Evolutionary conservation across 2,329 filamentous ascomycete genomes (phyloP).

Genomic region (Colletotrichum horii): DNA sequence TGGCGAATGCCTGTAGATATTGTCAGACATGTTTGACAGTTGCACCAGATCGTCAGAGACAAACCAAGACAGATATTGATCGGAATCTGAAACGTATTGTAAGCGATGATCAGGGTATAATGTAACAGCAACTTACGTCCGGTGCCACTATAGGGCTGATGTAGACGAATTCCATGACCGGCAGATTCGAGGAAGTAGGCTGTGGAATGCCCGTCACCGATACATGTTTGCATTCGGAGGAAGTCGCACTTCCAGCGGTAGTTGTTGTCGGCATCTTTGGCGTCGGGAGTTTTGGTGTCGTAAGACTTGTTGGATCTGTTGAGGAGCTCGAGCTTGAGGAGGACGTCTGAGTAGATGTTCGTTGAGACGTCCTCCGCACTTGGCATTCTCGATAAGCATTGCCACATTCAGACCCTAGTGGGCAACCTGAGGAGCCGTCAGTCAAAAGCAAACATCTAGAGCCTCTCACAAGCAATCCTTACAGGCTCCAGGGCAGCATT

Average conservation of each 20-base stretch:
- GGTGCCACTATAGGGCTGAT: not conserved
- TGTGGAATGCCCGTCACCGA: not conserved
- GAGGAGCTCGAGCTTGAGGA: not conserved
- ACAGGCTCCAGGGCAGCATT: not conserved
- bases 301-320: not conserved
- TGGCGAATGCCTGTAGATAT: not conserved
- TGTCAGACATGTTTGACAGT: not conserved
- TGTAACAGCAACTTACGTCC: not conserved
- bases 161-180: not conserved
- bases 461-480: not conserved
- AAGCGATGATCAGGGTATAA: not conserved
- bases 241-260: not conserved
- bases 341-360: not conserved
- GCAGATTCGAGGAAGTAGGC: not conserved
- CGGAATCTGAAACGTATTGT: not conserved
- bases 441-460: not conserved
- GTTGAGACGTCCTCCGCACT: not conserved
- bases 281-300: not conserved
- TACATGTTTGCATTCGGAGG: not conserved
- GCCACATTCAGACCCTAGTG: not conserved
- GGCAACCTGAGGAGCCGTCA: not conserved
- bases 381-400: not conserved
- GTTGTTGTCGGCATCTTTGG: not conserved
- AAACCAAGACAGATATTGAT: not conserved
- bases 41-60: not conserved